Conservation (phyloP, 2,329 filamentous ascomycete genomes). For the Pseudocercospora cruenta region DNA sequence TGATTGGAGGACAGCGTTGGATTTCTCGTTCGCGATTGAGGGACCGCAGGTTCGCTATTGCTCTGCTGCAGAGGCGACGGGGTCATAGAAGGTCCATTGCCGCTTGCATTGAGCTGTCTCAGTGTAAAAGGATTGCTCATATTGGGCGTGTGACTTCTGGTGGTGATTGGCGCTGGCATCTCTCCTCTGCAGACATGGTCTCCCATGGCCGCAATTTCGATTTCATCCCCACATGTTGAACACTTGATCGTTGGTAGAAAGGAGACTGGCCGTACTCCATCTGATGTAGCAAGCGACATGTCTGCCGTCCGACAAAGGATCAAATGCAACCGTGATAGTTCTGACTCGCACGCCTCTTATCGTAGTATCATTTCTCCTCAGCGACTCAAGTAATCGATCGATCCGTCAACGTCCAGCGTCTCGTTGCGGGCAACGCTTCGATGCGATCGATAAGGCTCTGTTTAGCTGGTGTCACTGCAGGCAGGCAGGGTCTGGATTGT, state of each 20-base stretch:
- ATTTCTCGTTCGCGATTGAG: slow-evolving; percentile 15
- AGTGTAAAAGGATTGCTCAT: slow-evolving; percentile 35
- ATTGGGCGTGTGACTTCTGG: slow-evolving; percentile 24
- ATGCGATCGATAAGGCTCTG: not conserved
- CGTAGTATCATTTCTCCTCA: slow-evolving; percentile 1
- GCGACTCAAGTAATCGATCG: slow-evolving; percentile 1
- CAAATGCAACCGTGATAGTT: not conserved
- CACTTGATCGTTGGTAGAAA: slow-evolving; percentile 86
- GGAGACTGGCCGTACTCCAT: slow-evolving; percentile 61
- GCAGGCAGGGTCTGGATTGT: not conserved
- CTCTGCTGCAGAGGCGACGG: slow-evolving; percentile 9
- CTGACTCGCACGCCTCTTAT: slow-evolving; percentile 8
- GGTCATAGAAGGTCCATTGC: slow-evolving; percentile 6
- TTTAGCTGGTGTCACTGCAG: not conserved
- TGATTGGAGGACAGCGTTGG: slow-evolving; percentile 19
- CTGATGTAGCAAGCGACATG: slow-evolving; percentile 36
- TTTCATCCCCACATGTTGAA: slow-evolving; percentile 74
- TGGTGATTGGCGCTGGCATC: slow-evolving; percentile 18
- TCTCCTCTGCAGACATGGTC: slow-evolving; percentile 69
- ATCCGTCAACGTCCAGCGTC: not conserved
- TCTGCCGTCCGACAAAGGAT: not conserved
- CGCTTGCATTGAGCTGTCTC: slow-evolving; percentile 25
- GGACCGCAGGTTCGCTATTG: slow-evolving; percentile 13
- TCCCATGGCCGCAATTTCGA: slow-evolving; percentile 83
- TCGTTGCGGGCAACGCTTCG: not conserved